Evolutionary conservation across 1,284 basidiomycete species (phyloP).

Genomic region (Ustilago bromivora): DNA sequence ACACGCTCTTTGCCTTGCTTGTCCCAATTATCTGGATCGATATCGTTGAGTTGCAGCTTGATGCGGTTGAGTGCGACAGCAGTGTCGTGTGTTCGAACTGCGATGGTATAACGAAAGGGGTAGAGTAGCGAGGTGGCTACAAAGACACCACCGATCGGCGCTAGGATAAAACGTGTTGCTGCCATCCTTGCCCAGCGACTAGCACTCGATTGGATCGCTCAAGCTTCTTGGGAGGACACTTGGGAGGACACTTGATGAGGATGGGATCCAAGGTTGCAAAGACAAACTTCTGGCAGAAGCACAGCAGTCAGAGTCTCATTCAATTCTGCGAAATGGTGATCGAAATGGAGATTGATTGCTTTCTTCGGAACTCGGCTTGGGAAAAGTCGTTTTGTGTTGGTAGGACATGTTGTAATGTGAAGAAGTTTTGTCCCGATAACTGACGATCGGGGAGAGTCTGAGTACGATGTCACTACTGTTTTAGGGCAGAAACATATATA

Average conservation of each 20-base stretch:
- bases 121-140: constrained; percentile 54
- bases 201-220: neutral
- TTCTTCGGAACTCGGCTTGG: constrained; percentile 31
- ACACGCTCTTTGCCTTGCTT: constrained; percentile 42
- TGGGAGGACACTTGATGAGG: neutral
- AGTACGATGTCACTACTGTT: too few relatives aligned
- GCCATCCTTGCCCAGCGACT: constrained; percentile 19
- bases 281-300: too few relatives aligned
- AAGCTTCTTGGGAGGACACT: neutral
- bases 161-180: constrained; percentile 40
- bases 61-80: constrained; percentile 39
- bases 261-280: neutral
- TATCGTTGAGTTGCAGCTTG: constrained; percentile 51
- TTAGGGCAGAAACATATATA: too few relatives aligned
- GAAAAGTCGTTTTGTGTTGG: constrained; percentile 3
- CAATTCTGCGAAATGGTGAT: too few relatives aligned
- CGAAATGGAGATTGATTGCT: constrained; percentile 5
- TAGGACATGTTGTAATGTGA: too few relatives aligned
- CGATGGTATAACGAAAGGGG: constrained; percentile 53
- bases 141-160: constrained; percentile 49
- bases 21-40: constrained; percentile 57
- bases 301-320: too few relatives aligned
- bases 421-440: too few relatives aligned
- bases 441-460: too few relatives aligned
- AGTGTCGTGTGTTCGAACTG: constrained; percentile 50